Percentiles rank a stretch among this genome's conserved stretches.
phyloP scores from a whole-genome alignment of 2,329 filamentous ascomycete species.

The Sporothrix sp. region DNA sequence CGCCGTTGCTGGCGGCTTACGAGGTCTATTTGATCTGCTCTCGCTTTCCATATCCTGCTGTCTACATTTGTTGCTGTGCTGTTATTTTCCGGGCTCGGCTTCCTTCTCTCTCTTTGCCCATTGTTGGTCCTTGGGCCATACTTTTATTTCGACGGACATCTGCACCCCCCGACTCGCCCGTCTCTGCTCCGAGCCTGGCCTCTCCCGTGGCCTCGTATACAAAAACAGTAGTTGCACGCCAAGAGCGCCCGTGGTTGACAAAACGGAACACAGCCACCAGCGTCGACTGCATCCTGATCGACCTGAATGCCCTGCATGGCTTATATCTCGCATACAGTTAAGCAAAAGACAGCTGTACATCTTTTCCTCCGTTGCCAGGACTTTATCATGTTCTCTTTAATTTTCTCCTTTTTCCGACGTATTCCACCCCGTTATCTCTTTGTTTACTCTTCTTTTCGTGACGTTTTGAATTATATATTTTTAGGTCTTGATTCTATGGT shows the following conservation, averaged over 20 bases:
- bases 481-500: no score
- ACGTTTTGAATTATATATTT: background rate
- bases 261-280: background rate
- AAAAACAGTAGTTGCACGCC: background rate
- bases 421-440: background rate
- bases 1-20: no score
- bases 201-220: background rate
- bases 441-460: background rate
- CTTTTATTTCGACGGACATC: background rate
- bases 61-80: no score
- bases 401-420: background rate
- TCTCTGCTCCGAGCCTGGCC: background rate
- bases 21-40: no score
- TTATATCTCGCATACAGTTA: background rate
- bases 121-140: no score
- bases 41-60: no score
- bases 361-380: no score
- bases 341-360: background rate
- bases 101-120: background rate
- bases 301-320: background rate
- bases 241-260: background rate
- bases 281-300: background rate
- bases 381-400: background rate
- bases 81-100: no score
- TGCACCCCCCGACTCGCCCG: background rate